Evolutionary conservation across 371 early-diverging fungal species (phyloP), one percentile per base, ranked within the genome.

Genomic region (Mucor mucedo): DNA sequence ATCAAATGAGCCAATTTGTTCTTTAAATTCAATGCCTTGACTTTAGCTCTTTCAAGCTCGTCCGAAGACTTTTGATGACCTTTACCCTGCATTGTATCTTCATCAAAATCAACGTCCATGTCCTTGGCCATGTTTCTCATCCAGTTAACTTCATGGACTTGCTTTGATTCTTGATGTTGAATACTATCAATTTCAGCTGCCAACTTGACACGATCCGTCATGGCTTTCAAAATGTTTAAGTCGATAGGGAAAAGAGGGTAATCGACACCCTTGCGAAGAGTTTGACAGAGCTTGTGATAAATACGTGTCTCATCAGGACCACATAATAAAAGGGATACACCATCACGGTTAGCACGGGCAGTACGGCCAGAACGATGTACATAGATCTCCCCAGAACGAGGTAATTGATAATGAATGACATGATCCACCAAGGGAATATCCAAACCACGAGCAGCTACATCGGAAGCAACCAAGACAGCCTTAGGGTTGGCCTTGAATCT

Each of bases 391-490:
- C 95, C 93, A 56, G 95, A 95, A 65, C 93, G 80, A 10, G 99
- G 99, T 78, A 99, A 95, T 48, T 97, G 97, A 68, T 93, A 88
- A 77, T 99, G 99, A 79, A 99, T 93, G 10, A 99, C 99, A 72
- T 94, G 91, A 59, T 94, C 93, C 21, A 99, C 94, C 53, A 95
- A 88, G 16, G 98, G 96, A 66, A 99, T 93, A 82, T 98, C 98
- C 65, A 99, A 83, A 60, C 99, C 99, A 75, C 98, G 89, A 35
- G 97, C 93, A 55, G 95, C 97, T 1, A 98, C 93, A 77, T 97
- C 98, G 38, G 92, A 92, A 11, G 94, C 93, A 9, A 97, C 84
- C 69, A 98, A 73, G 0, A 95, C 87, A 0, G 87, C 88, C 53
- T 83, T 82, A 3, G 78, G 74, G 28, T 86, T 87, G 2, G 83